phyloP scores from a whole-genome alignment of 495 filamentous ascomycete genomes.

The Massariosphaeria phaeospora region DNA sequence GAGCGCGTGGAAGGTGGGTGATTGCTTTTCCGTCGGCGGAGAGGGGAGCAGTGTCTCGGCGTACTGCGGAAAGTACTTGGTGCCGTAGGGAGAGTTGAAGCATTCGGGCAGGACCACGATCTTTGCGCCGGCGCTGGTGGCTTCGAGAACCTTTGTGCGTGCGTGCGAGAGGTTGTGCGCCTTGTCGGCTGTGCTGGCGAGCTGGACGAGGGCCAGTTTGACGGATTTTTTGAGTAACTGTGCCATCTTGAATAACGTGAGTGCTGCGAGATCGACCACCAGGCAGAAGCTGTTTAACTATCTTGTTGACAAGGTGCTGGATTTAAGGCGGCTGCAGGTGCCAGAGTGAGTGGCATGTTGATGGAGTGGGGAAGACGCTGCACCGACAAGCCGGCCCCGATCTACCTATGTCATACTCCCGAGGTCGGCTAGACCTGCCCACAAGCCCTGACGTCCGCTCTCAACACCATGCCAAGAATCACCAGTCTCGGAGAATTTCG shows the following conservation, averaged over 20 bases:
- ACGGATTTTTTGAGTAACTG: slow-evolving; percentile 44
- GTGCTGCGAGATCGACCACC: neutral
- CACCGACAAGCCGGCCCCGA: too few relatives aligned
- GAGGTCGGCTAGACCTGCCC: neutral
- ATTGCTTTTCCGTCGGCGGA: slow-evolving; percentile 63
- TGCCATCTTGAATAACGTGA: neutral
- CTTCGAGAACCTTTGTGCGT: slow-evolving; percentile 75
- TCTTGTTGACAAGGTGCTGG: neutral
- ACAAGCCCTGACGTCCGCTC: neutral
- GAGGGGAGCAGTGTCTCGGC: slow-evolving; percentile 81
- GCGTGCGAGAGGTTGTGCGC: slow-evolving; percentile 75
- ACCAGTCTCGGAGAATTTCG: too few relatives aligned
- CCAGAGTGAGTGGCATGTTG: neutral
- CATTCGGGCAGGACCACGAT: slow-evolving; percentile 75
- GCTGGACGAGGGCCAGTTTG: slow-evolving; percentile 43
- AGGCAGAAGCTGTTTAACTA: neutral
- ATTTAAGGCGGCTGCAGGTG: neutral
- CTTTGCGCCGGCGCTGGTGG: slow-evolving; percentile 64
- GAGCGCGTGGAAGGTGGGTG: slow-evolving; percentile 80
- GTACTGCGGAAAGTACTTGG: slow-evolving; percentile 83
- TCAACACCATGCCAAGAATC: slow-evolving; percentile 23
- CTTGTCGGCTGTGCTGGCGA: slow-evolving; percentile 61
- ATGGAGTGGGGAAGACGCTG: too few relatives aligned
- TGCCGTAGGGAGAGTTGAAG: slow-evolving; percentile 97
- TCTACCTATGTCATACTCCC: too few relatives aligned